Percentiles rank a stretch among this genome's conserved stretches.
phyloP scores from a whole-genome alignment of 2,329 filamentous ascomycete species.

The Colletotrichum sp. region DNA sequence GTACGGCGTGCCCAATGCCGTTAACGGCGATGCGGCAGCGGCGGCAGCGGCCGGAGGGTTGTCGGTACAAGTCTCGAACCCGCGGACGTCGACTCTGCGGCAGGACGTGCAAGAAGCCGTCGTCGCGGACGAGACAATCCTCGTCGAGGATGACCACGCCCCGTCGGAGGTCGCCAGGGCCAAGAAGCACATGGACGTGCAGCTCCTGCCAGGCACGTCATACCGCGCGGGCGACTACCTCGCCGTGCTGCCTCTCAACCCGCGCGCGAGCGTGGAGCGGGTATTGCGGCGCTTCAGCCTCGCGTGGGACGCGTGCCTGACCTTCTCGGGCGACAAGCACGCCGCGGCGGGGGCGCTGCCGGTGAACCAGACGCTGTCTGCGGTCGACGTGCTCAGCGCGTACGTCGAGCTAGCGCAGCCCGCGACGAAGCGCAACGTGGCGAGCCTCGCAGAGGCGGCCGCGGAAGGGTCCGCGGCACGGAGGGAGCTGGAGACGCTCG shows the following conservation, averaged over 20 bases:
- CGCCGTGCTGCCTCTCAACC: constrained; percentile 75
- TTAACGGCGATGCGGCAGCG: constrained; percentile 7
- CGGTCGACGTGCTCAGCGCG: constrained; percentile 66
- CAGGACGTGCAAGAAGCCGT: constrained; percentile 65
- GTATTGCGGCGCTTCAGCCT: constrained; percentile 70
- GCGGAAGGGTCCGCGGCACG: constrained; percentile 35
- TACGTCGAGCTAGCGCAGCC: constrained; percentile 78
- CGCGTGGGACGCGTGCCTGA: constrained; percentile 71
- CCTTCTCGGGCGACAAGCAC: constrained; percentile 57
- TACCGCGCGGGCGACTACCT: constrained; percentile 81
- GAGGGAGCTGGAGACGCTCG: constrained; percentile 39
- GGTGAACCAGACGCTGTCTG: constrained; percentile 60
- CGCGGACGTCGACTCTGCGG: constrained; percentile 60
- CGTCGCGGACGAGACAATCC: constrained; percentile 54
- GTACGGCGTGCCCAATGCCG: constrained; percentile 50
- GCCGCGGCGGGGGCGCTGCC: constrained; percentile 51
- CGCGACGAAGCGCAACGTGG: constrained; percentile 65
- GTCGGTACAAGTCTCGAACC: constrained; percentile 56
- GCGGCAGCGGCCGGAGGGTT: constrained; percentile 30
- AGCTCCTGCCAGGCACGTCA: constrained; percentile 67
- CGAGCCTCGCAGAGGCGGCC: constrained; percentile 22
- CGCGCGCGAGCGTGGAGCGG: constrained; percentile 62
- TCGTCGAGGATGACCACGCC: constrained; percentile 37
- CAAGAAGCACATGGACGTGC: constrained; percentile 72
- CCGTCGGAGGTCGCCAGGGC: constrained; percentile 42